Base-by-base conservation (phyloP, 129 eudicot genomes). In the Flaveria bidentis region DNA sequence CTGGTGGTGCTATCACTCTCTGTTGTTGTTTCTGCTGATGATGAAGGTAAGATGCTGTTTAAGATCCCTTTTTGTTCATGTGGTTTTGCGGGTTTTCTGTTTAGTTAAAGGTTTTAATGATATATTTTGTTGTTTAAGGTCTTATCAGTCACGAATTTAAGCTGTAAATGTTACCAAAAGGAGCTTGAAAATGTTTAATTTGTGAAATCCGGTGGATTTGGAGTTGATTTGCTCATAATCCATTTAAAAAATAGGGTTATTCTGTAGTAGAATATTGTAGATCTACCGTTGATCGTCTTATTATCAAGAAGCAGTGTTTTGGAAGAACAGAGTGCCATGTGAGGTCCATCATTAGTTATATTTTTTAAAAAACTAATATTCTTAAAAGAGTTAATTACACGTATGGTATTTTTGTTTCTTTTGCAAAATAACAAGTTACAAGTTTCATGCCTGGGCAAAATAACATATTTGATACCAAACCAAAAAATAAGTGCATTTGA, bases 11-110 rank as follows among this genome's bases (percentile, higher is more conserved):
- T 56, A 56, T 80, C 75, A 46, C 4, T 55, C 28, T 61, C n/a
- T 47, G 44, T 71, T 74, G 23, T 73, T 73, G 84, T 57, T 56
- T 67, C 75, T 53, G 80, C 75, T 66, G 84, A 80, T 80, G 80
- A 80, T 73, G 12, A 45, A 45, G 80, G 84, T 80, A 80, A 66
- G 18, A 18, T 66, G 26, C 57, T 73, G 25, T 5, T 73, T 36
- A 53, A 66, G 41, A 53, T 56, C 14, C 44, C 4, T 64, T 71
- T 26, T 51, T 56, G 25, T 78, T 69, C 13, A 42, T 56, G 23
- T 39, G 12, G 9, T 45, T 69, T 52, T 60, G 11, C 16, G 57
- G 42, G 61, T 5, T n/a, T 74, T 62, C 46, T 17, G 11, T 49
- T 66, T 52, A 33, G 23, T 22, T 78, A 47, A 15, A 26, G 23